These are phyloP conservation scores for Farysia itapuensis DNA, from an alignment of 1,284 basidiomycete species.

Conservation along the genomic window DNA sequence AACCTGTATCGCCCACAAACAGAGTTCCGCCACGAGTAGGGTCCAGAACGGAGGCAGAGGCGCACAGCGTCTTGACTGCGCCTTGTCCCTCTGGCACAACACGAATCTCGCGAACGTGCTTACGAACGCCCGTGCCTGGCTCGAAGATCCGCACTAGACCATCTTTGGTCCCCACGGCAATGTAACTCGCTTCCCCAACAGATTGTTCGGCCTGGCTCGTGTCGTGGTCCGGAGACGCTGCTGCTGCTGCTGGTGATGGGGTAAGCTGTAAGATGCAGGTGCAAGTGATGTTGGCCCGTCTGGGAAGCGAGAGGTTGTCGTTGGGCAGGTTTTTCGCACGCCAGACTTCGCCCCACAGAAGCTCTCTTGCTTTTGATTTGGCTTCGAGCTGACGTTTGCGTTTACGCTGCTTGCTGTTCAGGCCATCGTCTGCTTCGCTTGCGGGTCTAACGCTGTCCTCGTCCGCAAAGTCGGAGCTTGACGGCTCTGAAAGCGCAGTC, in stretches of 20 bases:
- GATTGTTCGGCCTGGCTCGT: neutral
- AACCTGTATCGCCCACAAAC: conserved; percentile 39
- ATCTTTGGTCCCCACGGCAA: conserved; percentile 39
- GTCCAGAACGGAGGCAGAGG: conserved; percentile 9
- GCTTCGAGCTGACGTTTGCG: conserved; percentile 43
- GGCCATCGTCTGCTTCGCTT: conserved; percentile 6
- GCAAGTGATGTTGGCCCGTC: conserved; percentile 38
- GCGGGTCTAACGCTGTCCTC: conserved; percentile 16
- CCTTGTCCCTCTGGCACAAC: conserved; percentile 22
- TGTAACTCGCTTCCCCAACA: conserved; percentile 1
- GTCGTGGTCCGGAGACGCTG: neutral
- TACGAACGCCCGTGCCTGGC: conserved; percentile 7
- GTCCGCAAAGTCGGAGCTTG: conserved; percentile 5
- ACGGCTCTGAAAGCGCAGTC: conserved; percentile 20
- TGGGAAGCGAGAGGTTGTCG: conserved; percentile 40
- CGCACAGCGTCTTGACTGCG: conserved; percentile 25
- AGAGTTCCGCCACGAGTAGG: conserved; percentile 14
- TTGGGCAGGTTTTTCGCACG: conserved; percentile 50
- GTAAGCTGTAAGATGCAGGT: conserved; percentile 22
- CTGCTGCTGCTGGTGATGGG: neutral
- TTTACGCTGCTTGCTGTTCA: conserved; percentile 40
- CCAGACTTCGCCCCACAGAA: conserved; percentile 48
- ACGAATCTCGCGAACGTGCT: conserved; percentile 24
- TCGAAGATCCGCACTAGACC: conserved; percentile 37
- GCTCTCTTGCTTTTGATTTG: conserved; percentile 36